Percentiles rank a stretch among this genome's conserved stretches.
Evolutionary conservation across 495 filamentous ascomycete species (phyloP).

Genomic region (Saxophila tyrrhenica): DNA sequence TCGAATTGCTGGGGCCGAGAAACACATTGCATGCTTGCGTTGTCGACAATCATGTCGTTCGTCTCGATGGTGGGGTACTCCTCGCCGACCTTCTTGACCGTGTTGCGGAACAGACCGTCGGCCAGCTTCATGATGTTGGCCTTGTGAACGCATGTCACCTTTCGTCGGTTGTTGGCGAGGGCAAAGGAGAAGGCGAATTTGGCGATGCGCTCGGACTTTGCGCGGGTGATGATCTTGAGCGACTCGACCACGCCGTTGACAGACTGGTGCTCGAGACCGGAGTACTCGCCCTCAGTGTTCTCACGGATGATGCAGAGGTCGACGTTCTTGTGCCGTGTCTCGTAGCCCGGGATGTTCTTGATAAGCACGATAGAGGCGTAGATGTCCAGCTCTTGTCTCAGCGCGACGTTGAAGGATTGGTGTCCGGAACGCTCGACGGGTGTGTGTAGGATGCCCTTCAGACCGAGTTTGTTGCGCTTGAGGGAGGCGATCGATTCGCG

Average conservation of each 20-base stretch:
- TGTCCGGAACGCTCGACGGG: constrained; percentile 94
- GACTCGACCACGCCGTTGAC: constrained; percentile 96
- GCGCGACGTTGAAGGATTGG: constrained; percentile 98
- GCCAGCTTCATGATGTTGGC: constrained; percentile 99
- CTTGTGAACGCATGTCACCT: constrained; percentile 99
- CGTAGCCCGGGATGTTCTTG: constrained; percentile 98
- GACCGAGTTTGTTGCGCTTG: constrained; percentile 92
- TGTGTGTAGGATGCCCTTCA: constrained; percentile 96
- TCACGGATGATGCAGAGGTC: constrained; percentile 99
- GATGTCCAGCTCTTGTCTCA: constrained; percentile 98
- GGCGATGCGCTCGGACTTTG: constrained; percentile 95
- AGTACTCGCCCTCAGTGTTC: constrained; percentile 99
- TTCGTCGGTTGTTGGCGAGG: constrained; percentile 93
- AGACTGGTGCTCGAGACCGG: constrained; percentile 94
- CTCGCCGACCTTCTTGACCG: constrained; percentile 83
- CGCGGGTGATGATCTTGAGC: constrained; percentile 97
- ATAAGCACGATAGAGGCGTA: constrained; percentile 95
- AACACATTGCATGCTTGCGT: constrained; percentile 98
- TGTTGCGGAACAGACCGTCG: constrained; percentile 95
- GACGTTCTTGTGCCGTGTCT: constrained; percentile 91
- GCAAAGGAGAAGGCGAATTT: constrained; percentile 98
- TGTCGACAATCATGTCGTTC: constrained; percentile 99
- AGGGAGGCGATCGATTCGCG: constrained; percentile 87
- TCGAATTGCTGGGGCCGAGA: constrained; percentile 94
- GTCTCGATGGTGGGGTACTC: constrained; percentile 87